phyloP scores from a whole-genome alignment of 2,329 filamentous ascomycete species.

The Teratosphaeriaceae sp. region DNA sequence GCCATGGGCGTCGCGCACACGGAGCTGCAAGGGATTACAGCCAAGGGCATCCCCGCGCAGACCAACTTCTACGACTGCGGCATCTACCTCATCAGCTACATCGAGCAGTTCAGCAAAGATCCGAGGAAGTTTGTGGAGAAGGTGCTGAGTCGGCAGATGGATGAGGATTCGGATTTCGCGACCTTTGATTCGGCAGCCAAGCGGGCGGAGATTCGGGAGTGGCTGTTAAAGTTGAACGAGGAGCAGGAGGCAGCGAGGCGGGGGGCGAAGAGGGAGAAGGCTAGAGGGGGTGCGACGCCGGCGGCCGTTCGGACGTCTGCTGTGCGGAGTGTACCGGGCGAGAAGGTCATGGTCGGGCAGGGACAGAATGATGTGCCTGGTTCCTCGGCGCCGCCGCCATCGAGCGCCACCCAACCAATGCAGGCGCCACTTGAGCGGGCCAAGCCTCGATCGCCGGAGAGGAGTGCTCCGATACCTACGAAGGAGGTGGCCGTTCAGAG shows the following conservation, averaged over 20 bases:
- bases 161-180: slow-evolving; percentile 49
- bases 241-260: slow-evolving; percentile 45
- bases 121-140: slow-evolving; percentile 64
- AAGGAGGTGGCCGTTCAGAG: too few species aligned
- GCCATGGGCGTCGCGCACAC: slow-evolving; percentile 40
- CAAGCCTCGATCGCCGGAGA: too few species aligned
- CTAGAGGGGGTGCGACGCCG: background rate
- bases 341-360: too few species aligned
- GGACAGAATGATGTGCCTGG: too few species aligned
- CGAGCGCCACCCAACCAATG: too few species aligned
- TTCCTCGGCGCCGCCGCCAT: too few species aligned
- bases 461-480: too few species aligned
- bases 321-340: background rate
- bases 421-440: too few species aligned
- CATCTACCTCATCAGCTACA: slow-evolving; percentile 76
- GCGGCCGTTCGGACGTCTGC: background rate
- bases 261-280: slow-evolving; percentile 32
- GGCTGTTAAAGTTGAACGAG: slow-evolving; percentile 57
- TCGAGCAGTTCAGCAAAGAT: slow-evolving; percentile 70
- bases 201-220: slow-evolving; percentile 57
- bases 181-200: slow-evolving; percentile 50
- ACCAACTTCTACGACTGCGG: slow-evolving; percentile 86
- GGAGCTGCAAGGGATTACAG: slow-evolving; percentile 56
- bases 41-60: slow-evolving; percentile 70
- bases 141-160: slow-evolving; percentile 59